Base-by-base conservation (phyloP, 1,139 yeast species). In the Meyerozyma smithsonii region DNA sequence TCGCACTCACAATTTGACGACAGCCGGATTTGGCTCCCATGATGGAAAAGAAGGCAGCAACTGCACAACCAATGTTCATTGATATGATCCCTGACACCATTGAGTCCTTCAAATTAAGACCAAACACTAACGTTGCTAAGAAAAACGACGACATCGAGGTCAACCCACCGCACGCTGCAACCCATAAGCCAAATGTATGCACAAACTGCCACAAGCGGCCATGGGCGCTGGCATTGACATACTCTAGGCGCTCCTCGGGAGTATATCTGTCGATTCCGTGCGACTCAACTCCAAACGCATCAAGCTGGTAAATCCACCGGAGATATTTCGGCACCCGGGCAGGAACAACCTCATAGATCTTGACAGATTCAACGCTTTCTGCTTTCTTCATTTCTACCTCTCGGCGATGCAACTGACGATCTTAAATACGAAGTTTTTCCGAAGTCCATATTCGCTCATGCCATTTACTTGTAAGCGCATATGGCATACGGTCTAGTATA, bases 1-100 rank as follows among this genome's bases (percentile, higher is more conserved):
- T 49, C 8, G 72, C 70, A 36, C 66, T 58, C 1, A 66, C 71
- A 58, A 66, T 65, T 46, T 67, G 73, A 36, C 73, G 55, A 42
- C 70, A 65, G 1, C 73, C 73, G 1, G 71, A 65, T 40, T 57
- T 52, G 8, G 71, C 65, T 1, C 72, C 72, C 70, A 65, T 62
- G 5, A 61, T 56, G 3, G 72, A 58, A 39, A 68, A 62, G 44
- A 65, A 66, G 3, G 71, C 72, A 0, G 72, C 68, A 4, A 66
- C 64, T 17, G 61, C 45, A 42, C 71, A 64, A 4, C 72, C 72
- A n/a, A 66, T 38, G 34, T 55, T 49, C 55, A 59, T 52, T 0
- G 62, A 56, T 2, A 63, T 44, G 12, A 66, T 42, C 0, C 71
- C 70, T 38, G 66, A 55, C 10, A 60, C 50, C 41, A 66, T 45